Percentiles rank a stretch among this genome's conserved stretches.
phyloP scores from a whole-genome alignment of 441 rosid genomes.

The Manihot esculenta region DNA sequence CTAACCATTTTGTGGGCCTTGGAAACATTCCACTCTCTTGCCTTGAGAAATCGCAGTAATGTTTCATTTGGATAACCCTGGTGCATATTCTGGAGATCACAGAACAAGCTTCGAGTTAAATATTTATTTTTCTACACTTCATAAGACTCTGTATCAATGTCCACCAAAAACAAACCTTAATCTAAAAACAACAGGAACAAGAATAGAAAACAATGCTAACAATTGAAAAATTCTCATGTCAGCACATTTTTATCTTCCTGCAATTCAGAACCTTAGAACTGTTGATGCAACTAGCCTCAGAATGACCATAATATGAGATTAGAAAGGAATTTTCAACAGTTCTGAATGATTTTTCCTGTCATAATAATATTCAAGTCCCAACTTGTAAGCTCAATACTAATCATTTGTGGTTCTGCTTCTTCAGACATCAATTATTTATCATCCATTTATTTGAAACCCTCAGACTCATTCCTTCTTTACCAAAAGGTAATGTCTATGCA shows the following conservation, averaged over 20 bases:
- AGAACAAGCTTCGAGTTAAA: background rate
- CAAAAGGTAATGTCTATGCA: background rate
- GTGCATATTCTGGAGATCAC: constrained; percentile 62
- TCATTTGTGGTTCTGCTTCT: background rate
- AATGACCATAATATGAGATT: background rate
- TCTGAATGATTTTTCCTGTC: background rate
- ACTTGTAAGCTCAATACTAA: background rate
- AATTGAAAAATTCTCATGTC: background rate
- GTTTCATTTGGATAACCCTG: constrained; percentile 71
- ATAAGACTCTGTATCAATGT: background rate
- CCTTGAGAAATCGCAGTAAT: constrained; percentile 82
- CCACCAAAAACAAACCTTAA: background rate
- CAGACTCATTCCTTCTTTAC: background rate
- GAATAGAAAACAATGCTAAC: background rate
- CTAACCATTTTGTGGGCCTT: constrained; percentile 92
- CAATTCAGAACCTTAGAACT: too few relatives aligned
- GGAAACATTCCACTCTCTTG: constrained; percentile 77
- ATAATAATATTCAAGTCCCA: background rate
- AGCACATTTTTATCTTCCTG: too few relatives aligned
- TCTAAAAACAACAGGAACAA: background rate
- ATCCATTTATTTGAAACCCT: background rate
- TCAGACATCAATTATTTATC: background rate
- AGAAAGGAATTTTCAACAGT: background rate
- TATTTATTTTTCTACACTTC: background rate
- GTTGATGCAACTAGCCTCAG: too few relatives aligned